Conservation (phyloP, 2,329 filamentous ascomycete species). For the Colletotrichum tanaceti region DNA sequence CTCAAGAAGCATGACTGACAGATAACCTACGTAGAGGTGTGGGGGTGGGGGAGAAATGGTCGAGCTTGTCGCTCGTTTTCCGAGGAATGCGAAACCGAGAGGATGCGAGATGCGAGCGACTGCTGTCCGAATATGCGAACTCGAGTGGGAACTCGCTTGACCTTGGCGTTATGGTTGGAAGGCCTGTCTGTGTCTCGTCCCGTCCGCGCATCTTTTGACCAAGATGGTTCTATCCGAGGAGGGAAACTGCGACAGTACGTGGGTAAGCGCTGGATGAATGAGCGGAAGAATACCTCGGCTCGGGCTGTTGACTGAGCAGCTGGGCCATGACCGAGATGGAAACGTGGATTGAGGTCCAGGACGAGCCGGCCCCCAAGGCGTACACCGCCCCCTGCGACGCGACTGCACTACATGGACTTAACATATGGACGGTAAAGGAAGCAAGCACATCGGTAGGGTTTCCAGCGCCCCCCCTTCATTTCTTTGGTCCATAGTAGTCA, state of each 20-base stretch:
- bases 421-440: conserved; percentile 17
- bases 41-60: too few relatives aligned
- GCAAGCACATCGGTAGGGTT: conserved; percentile 16
- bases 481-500: too few relatives aligned
- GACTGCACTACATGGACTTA: not conserved
- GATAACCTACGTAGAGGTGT: too few relatives aligned
- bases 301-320: not conserved
- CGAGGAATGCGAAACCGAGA: conserved; percentile 19
- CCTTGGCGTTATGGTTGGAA: not conserved
- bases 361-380: conserved; percentile 12
- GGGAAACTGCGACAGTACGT: not conserved
- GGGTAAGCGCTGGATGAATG: not conserved
- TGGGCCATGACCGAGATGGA: not conserved
- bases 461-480: not conserved
- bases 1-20: too few relatives aligned
- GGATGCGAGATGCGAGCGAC: conserved; percentile 1
- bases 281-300: not conserved
- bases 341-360: not conserved
- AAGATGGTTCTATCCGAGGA: not conserved
- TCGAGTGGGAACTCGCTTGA: not conserved
- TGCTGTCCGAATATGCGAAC: not conserved
- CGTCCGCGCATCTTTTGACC: not conserved
- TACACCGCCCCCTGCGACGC: not conserved
- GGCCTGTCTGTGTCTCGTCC: not conserved
- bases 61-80: conserved; percentile 15